Conservation (phyloP, 1,139 yeast genomes). For the Pichia sp. region DNA sequence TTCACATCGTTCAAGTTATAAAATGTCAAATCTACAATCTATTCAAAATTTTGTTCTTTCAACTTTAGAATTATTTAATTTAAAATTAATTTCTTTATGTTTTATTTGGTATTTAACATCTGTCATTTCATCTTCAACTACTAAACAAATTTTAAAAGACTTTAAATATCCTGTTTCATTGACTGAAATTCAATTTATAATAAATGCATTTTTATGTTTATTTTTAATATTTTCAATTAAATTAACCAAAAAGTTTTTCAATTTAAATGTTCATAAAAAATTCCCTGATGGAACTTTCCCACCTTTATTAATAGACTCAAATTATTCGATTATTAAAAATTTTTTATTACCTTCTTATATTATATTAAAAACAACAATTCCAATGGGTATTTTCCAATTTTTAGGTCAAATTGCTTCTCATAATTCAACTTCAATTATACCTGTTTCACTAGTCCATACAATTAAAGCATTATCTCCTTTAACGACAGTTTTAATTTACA, state of each 20-base stretch:
- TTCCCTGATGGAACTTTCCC: constrained; percentile 64
- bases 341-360: constrained; percentile 49
- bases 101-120: constrained; percentile 75
- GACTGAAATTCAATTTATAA: constrained; percentile 76
- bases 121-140: constrained; percentile 73
- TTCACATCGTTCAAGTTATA: too few relatives aligned
- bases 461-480: constrained; percentile 87
- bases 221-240: constrained; percentile 22
- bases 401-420: constrained; percentile 86
- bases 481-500: constrained; percentile 76
- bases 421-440: constrained; percentile 80
- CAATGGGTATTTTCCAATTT: constrained; percentile 92
- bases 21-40: too few relatives aligned
- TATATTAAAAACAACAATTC: constrained; percentile 64
- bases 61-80: constrained; percentile 13
- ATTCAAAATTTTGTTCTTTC: not conserved
- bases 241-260: constrained; percentile 4
- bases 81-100: constrained; percentile 40
- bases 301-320: constrained; percentile 24
- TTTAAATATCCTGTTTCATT: constrained; percentile 78
- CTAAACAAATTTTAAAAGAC: constrained; percentile 63
- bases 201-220: constrained; percentile 54
- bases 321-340: constrained; percentile 27
- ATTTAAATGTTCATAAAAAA: constrained; percentile 11
- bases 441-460: constrained; percentile 88